A percentile compares a stretch with the other conserved stretches of the same genome.
These are phyloP conservation scores for Yarrowia galli DNA, from an alignment of 1,139 yeast genomes.

Conservation along the genomic window DNA sequence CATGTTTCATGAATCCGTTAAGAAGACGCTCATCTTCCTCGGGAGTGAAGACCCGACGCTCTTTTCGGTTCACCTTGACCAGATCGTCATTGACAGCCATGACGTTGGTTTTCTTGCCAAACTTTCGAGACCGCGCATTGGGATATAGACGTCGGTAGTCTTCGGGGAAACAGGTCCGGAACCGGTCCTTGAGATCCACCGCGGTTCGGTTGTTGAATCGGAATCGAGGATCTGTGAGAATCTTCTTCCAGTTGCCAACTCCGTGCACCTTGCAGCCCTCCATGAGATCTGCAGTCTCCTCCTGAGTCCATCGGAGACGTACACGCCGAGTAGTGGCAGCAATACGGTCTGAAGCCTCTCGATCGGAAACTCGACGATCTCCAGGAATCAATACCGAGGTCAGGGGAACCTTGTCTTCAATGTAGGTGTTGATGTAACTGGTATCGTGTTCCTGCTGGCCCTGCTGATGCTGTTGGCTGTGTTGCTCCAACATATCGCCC, in stretches of 20 bases:
- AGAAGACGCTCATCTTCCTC: slow-evolving; percentile 79
- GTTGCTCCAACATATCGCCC: slow-evolving; percentile 29
- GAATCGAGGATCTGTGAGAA: slow-evolving; percentile 52
- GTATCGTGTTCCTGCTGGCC: slow-evolving; percentile 33
- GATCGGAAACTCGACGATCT: slow-evolving; percentile 20
- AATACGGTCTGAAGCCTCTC: slow-evolving; percentile 22
- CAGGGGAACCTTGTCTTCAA: slow-evolving; percentile 33
- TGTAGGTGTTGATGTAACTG: slow-evolving; percentile 36
- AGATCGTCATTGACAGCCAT: slow-evolving; percentile 43
- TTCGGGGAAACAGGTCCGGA: slow-evolving; percentile 56
- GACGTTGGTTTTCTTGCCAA: slow-evolving; percentile 40
- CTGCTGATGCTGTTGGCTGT: slow-evolving; percentile 33
- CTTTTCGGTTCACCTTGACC: slow-evolving; percentile 55
- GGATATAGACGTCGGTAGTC: slow-evolving; percentile 56
- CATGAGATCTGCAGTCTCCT: slow-evolving; percentile 54
- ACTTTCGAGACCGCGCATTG: slow-evolving; percentile 55
- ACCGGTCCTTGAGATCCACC: slow-evolving; percentile 54
- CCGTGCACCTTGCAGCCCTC: slow-evolving; percentile 56
- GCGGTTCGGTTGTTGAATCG: slow-evolving; percentile 56
- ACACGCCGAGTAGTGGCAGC: slow-evolving; percentile 48
- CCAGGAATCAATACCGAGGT: slow-evolving; percentile 34
- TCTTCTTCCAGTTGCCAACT: slow-evolving; percentile 58
- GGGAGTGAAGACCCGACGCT: slow-evolving; percentile 59
- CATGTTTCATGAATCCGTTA: slow-evolving; percentile 72
- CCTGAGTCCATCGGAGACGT: slow-evolving; percentile 54